These are phyloP conservation scores for Botrytis pseudocinerea DNA, from an alignment of 2,329 filamentous ascomycete genomes.

Conservation along the genomic window DNA sequence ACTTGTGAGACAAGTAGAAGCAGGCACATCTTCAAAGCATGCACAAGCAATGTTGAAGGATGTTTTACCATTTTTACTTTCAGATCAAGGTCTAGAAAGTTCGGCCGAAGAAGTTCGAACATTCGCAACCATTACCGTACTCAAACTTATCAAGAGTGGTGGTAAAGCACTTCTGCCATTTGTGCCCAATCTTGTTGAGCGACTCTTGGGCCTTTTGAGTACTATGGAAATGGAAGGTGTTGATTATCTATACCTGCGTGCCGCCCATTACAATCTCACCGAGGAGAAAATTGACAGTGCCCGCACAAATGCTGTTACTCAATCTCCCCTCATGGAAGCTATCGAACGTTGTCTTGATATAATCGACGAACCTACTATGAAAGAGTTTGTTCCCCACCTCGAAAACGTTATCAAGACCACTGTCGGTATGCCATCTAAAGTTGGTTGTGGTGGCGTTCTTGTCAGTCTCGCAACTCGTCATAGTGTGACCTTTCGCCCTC, in stretches of 20 bases:
- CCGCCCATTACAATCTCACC: constrained; percentile 78
- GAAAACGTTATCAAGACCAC: constrained; percentile 80
- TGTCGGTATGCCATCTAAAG: constrained; percentile 89
- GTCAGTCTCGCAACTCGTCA: constrained; percentile 83
- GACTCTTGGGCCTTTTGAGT: constrained; percentile 78
- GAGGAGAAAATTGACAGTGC: constrained; percentile 89
- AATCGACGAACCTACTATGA: constrained; percentile 77
- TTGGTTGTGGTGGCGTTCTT: constrained; percentile 83
- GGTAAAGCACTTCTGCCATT: constrained; percentile 77
- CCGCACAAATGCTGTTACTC: constrained; percentile 76
- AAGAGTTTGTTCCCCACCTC: constrained; percentile 67
- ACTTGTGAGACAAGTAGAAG: constrained; percentile 81
- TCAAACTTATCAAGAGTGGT: constrained; percentile 88
- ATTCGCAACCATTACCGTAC: constrained; percentile 79
- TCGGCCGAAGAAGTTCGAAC: constrained; percentile 82
- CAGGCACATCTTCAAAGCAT: constrained; percentile 68
- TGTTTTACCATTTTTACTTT: constrained; percentile 87
- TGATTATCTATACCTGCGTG: constrained; percentile 91
- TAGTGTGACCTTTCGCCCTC: constrained; percentile 69
- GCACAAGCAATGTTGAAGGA: constrained; percentile 80
- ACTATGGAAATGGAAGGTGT: constrained; percentile 85
- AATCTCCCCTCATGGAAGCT: constrained; percentile 87
- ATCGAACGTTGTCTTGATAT: constrained; percentile 87
- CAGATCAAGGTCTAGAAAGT: constrained; percentile 85
- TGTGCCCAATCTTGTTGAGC: constrained; percentile 77